These are phyloP conservation scores for Hanseniaspora singularis DNA, from an alignment of 805 yeast species.

Conservation along the genomic window DNA sequence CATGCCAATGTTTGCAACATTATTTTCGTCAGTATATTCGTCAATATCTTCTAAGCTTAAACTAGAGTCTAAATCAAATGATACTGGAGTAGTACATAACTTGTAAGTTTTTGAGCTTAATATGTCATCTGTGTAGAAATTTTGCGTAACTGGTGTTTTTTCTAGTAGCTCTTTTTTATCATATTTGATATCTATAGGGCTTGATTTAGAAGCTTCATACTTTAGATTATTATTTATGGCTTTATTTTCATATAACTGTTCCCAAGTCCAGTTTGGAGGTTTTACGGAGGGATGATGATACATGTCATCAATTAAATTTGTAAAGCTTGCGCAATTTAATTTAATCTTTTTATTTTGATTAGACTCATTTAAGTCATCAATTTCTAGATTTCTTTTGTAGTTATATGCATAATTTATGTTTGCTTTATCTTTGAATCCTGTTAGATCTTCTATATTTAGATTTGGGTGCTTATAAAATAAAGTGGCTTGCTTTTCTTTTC, in stretches of 20 bases:
- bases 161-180: no score
- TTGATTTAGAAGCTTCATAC: neutral
- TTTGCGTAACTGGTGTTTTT: no score
- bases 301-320: neutral
- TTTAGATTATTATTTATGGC: no score
- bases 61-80: no score
- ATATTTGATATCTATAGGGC: no score
- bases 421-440: neutral
- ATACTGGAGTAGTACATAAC: no score
- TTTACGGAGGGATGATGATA: constrained; percentile 7
- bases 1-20: no score
- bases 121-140: no score
- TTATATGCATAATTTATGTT: neutral
- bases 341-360: neutral
- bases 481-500: no score
- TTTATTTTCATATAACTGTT: neutral
- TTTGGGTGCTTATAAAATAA: neutral
- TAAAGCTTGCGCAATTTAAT: neutral
- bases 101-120: no score
- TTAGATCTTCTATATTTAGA: neutral
- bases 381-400: neutral
- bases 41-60: no score
- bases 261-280: constrained; percentile 4
- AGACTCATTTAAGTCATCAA: neutral
- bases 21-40: no score